phyloP scores from a whole-genome alignment of 768 basidiomycete genomes.

The Trametes cinnabarina region DNA sequence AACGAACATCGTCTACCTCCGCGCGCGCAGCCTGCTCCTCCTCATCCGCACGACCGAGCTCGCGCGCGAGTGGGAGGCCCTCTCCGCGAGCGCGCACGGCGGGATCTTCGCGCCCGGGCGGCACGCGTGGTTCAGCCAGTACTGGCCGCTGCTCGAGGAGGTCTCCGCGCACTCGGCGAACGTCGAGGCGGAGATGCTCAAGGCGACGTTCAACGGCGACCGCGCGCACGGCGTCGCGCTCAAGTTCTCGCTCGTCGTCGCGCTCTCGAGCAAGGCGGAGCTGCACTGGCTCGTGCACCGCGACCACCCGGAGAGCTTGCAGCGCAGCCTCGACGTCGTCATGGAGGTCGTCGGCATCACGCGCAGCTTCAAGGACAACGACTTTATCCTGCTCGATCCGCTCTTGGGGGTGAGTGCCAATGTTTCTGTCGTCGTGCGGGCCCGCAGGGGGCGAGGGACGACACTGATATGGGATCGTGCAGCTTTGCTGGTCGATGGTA shows the following conservation, averaged over 20 bases:
- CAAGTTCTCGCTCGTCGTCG: constrained; percentile 26
- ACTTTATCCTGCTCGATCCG: constrained; percentile 26
- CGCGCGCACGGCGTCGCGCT: constrained; percentile 19
- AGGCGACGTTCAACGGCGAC: constrained; percentile 20
- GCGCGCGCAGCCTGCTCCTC: constrained; percentile 18
- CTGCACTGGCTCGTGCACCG: constrained; percentile 24
- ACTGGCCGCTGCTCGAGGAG: constrained; percentile 27
- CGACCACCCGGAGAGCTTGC: constrained; percentile 23
- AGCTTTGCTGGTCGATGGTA: constrained; percentile 26
- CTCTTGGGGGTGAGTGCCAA: constrained; percentile 24
- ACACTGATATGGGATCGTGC: not conserved
- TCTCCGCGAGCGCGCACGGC: constrained; percentile 7
- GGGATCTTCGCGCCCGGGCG: constrained; percentile 12
- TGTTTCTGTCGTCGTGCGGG: not conserved
- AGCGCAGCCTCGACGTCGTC: constrained; percentile 21
- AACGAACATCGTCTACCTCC: constrained; percentile 19
- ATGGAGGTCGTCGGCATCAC: constrained; percentile 26
- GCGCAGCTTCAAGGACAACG: constrained; percentile 24
- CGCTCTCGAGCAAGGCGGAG: constrained; percentile 24
- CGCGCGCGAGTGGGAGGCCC: constrained; percentile 6
- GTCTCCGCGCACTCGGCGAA: constrained; percentile 18
- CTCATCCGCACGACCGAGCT: constrained; percentile 6
- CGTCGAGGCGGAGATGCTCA: constrained; percentile 23
- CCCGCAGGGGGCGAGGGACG: not conserved
- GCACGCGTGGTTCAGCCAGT: constrained; percentile 21